A percentile compares a stretch with the other conserved stretches of the same genome.
phyloP scores from a whole-genome alignment of 768 basidiomycete genomes.

The Russula emetica region DNA sequence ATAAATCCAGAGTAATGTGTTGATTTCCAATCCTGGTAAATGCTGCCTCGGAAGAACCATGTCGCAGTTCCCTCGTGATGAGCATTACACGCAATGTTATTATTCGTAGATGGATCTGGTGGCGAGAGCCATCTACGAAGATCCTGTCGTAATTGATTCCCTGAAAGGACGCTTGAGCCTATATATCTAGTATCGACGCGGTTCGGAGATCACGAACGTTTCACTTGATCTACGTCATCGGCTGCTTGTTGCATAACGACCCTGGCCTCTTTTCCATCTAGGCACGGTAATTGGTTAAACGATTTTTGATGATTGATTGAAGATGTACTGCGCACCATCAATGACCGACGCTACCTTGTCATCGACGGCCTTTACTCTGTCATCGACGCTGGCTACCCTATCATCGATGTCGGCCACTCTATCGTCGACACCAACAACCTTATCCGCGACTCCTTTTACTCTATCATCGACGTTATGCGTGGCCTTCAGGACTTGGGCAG shows the following conservation, averaged over 20 bases:
- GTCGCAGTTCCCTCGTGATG: not conserved
- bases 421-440: not conserved
- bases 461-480: not conserved
- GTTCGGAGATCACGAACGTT: not conserved
- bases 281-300: not conserved
- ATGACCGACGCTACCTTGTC: not conserved
- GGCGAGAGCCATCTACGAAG: conserved; percentile 11
- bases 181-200: not conserved
- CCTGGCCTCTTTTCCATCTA: not conserved
- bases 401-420: not conserved
- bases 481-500: not conserved
- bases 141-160: not conserved
- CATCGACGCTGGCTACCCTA: not conserved
- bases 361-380: not conserved
- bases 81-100: not conserved
- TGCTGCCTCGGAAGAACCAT: conserved; percentile 4
- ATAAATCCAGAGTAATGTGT: conserved; percentile 3
- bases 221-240: not conserved
- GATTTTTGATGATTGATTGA: not conserved
- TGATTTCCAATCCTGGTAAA: conserved; percentile 3
- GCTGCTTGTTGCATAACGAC: not conserved
- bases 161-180: not conserved
- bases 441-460: not conserved
- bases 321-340: not conserved
- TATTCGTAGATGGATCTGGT: conserved; percentile 5